Evolutionary conservation across 129 eudicot genomes (phyloP).

Genomic region (Flaveria sonorensis): DNA sequence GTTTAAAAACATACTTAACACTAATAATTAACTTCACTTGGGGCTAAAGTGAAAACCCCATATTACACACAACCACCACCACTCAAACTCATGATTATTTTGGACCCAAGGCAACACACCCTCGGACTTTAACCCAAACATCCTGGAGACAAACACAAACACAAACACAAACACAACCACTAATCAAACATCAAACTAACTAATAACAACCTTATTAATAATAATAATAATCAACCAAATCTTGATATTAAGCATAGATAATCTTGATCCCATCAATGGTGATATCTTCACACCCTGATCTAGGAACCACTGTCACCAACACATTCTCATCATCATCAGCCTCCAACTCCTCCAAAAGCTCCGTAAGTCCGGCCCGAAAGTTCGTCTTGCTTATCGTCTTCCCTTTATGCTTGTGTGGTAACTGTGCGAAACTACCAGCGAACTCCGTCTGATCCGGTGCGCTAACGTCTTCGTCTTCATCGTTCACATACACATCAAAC

Average conservation of each 20-base stretch:
- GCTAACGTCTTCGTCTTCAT: conserved; percentile 51
- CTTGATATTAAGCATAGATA: conserved; percentile 28
- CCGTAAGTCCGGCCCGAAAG: conserved; percentile 56
- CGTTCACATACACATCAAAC: conserved; percentile 61
- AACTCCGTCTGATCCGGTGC: conserved; percentile 63
- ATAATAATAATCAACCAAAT: neutral
- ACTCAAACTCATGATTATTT: conserved; percentile 4
- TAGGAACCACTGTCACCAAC: conserved; percentile 54
- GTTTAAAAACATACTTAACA: neutral
- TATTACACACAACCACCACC: neutral
- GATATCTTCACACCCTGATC: conserved; percentile 42
- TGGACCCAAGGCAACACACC: conserved; percentile 4
- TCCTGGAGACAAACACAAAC: conserved; percentile 4
- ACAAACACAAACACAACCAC: conserved; percentile 16
- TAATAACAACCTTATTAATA: neutral
- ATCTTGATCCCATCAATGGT: conserved; percentile 55
- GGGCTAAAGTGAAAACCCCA: conserved; percentile 11
- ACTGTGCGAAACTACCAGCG: conserved; percentile 55
- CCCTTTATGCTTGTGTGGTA: conserved; percentile 46
- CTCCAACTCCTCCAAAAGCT: conserved; percentile 56
- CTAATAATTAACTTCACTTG: neutral
- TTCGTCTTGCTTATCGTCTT: conserved; percentile 38
- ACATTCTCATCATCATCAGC: conserved; percentile 58
- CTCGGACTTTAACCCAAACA: conserved; percentile 15
- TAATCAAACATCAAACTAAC: neutral